Conservation (phyloP, 164 flowering plant species). For the Taxillus chinensis region DNA sequence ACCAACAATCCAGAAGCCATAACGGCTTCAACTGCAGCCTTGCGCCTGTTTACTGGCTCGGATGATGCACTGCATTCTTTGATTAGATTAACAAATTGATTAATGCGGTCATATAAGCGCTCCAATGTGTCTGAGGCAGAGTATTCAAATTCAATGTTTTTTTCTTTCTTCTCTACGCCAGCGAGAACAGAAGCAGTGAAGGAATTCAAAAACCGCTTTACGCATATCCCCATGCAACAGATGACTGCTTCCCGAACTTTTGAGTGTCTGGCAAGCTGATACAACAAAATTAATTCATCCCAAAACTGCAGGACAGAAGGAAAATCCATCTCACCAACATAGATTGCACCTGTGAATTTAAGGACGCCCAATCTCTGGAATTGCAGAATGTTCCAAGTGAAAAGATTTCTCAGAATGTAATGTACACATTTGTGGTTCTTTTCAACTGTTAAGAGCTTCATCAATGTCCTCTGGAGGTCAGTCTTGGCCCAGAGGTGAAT, state of each 20-base stretch:
- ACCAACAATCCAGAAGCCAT: slow-evolving; percentile 80
- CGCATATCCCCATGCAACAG: slow-evolving; percentile 77
- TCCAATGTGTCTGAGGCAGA: slow-evolving; percentile 20
- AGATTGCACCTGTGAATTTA: slow-evolving; percentile 14
- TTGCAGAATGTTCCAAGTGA: slow-evolving; percentile 57
- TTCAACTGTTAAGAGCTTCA: slow-evolving; percentile 46
- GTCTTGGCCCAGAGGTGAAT: slow-evolving; percentile 37
- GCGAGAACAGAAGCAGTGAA: slow-evolving; percentile 20
- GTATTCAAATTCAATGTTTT: slow-evolving; percentile 5
- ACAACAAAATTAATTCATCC: slow-evolving; percentile 52
- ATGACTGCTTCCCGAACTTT: slow-evolving; percentile 61
- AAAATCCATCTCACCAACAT: slow-evolving; percentile 48
- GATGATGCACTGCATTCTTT: slow-evolving; percentile 53
- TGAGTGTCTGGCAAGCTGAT: slow-evolving; percentile 41
- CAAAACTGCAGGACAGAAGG: slow-evolving; percentile 50
- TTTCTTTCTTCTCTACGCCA: slow-evolving; percentile 7
- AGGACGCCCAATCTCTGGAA: slow-evolving; percentile 21
- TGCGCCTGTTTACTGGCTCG: slow-evolving; percentile 73
- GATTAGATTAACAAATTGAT: slow-evolving; percentile 35
- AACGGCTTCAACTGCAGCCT: slow-evolving; percentile 76
- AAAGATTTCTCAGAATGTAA: slow-evolving; percentile 68
- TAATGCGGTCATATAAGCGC: slow-evolving; percentile 29
- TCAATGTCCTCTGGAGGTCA: slow-evolving; percentile 47
- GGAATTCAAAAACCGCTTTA: slow-evolving; percentile 37
- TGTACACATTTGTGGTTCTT: slow-evolving; percentile 60